Conservation (phyloP, 2,329 filamentous ascomycete species). For the Pyrenophora graminea region DNA sequence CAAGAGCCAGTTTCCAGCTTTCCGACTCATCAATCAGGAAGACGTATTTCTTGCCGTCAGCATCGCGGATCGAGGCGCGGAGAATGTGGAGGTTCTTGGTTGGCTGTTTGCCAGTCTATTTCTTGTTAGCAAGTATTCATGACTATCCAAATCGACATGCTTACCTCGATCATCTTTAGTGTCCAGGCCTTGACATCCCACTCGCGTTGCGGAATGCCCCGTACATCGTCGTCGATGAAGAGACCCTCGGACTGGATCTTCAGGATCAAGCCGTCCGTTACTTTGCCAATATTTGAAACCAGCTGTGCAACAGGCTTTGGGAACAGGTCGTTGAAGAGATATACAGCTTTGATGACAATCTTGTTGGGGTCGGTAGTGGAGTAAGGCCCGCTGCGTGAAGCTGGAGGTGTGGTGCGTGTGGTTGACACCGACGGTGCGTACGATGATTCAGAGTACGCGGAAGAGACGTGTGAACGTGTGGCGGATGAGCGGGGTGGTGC, state of each 20-base stretch:
- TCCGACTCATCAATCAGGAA: conserved; percentile 64
- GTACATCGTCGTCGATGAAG: conserved; percentile 95
- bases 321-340: conserved; percentile 87
- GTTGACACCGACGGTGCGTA: conserved; percentile 86
- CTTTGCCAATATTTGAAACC: conserved; percentile 77
- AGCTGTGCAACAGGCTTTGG: conserved; percentile 90
- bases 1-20: conserved; percentile 65
- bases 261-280: conserved; percentile 90
- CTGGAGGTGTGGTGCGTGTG: conserved; percentile 79
- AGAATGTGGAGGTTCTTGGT: conserved; percentile 58
- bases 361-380: conserved; percentile 90
- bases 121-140: conserved; percentile 11
- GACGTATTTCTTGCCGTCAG: conserved; percentile 64
- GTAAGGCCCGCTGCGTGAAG: conserved; percentile 77
- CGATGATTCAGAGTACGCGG: conserved; percentile 77
- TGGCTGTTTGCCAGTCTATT: conserved; percentile 51
- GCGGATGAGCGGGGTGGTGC: conserved; percentile 41
- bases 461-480: conserved; percentile 44
- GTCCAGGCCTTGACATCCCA: conserved; percentile 99
- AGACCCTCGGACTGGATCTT: conserved; percentile 91
- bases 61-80: conserved; percentile 61
- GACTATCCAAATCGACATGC: not conserved
- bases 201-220: conserved; percentile 88
- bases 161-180: conserved; percentile 79
- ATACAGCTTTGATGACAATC: conserved; percentile 92